Evolutionary conservation across 2,329 filamentous ascomycete species (phyloP), one percentile per base, ranked within the genome.

Genomic region (Colletotrichum acutatum): DNA sequence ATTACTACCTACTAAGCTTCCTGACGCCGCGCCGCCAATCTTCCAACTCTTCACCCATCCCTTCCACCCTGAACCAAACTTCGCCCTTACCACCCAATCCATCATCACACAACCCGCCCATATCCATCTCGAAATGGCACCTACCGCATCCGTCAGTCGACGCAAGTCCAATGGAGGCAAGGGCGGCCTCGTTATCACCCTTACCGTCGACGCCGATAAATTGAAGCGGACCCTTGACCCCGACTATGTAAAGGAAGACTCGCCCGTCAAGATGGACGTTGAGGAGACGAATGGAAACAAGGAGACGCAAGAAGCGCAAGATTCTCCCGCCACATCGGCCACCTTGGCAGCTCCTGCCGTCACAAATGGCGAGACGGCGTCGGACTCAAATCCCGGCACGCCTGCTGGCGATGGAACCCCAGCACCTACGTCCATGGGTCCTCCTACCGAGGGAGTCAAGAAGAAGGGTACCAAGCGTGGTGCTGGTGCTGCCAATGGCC

Each of bases 381-480:
- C 88, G 75, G 89, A 91, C 77, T 91, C 90, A 28, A 89, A 86
- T 75, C 86, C 89, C 24, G 87, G 88, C 54, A 92, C 90, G 19
- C 90, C 90, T 16, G 87, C 84, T 26, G 82, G 87, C 53, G 87
- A 84, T 59, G 88, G 86, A 76, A 91, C 90, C 14, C 89, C 90
- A 7, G 87, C 83, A 28, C 86, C 89, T 28, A 82, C 86, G 6
- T 81, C 82, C 74, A 92, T 92, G 90, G 89, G 87, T 5, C 90
- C 90, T 60, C 90, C 90, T 46, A 81, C 82, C 58, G 89, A 90
- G 67, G 90, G 87, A 7, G 84, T 87, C 14, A 95, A 94, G 86
- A 95, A 94, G 86, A 95, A 95, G 83, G 92, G 92, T 42, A 86
- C 90, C 42, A 93, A 95, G 82, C 90, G 92, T 76, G 89, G 90